phyloP scores from a whole-genome alignment of 352 stramenopile genomes.

The Stramenopiles sp. region DNA sequence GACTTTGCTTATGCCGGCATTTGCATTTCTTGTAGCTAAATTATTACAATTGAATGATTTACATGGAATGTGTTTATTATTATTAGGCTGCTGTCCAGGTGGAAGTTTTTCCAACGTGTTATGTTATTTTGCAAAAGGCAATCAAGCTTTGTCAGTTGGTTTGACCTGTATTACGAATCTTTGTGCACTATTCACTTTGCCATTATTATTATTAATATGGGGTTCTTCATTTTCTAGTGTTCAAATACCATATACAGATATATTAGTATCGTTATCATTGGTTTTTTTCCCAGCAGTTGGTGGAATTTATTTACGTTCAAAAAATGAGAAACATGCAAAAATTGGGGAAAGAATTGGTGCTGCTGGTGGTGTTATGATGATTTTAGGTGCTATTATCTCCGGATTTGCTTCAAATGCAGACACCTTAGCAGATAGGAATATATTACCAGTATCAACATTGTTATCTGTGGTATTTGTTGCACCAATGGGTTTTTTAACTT shows the following conservation, averaged over 20 bases:
- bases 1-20: conserved; percentile 15
- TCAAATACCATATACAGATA: conserved; percentile 13
- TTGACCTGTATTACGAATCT: conserved; percentile 15
- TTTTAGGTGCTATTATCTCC: conserved; percentile 13
- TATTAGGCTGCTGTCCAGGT: conserved; percentile 18
- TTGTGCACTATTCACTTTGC: conserved; percentile 14
- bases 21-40: conserved; percentile 11
- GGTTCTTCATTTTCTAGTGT: background rate
- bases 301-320: background rate
- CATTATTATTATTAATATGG: conserved; percentile 13
- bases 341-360: background rate
- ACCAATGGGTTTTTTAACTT: conserved; percentile 12
- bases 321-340: background rate
- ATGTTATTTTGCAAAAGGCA: conserved; percentile 18
- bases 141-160: conserved; percentile 17
- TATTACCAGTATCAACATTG: conserved; percentile 11
- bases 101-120: conserved; percentile 18
- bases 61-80: conserved; percentile 7
- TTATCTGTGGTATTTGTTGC: conserved; percentile 17
- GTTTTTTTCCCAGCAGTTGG: background rate
- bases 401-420: background rate
- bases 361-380: conserved; percentile 11
- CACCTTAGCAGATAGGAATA: conserved; percentile 8
- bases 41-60: background rate
- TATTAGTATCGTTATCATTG: conserved; percentile 10